phyloP scores from a whole-genome alignment of 768 basidiomycete species.

The Suillus tomentosus region DNA sequence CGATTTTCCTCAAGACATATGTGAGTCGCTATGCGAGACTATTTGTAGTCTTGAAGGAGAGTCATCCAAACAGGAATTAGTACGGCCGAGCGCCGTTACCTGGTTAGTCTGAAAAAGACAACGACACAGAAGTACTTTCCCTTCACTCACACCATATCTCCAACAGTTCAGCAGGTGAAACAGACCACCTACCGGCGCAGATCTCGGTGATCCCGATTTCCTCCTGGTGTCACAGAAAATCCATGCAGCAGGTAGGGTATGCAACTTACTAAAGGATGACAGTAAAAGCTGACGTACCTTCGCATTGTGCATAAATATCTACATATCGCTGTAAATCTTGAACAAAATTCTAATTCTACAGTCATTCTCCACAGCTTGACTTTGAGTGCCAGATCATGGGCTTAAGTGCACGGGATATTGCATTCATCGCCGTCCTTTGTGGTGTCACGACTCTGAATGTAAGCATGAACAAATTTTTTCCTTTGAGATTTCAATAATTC shows the following conservation, averaged over 20 bases:
- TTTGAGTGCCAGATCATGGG: neutral
- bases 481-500: neutral
- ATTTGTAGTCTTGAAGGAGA: neutral
- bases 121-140: neutral
- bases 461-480: neutral
- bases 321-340: neutral
- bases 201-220: neutral
- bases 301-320: neutral
- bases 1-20: neutral
- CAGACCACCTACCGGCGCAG: neutral
- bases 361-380: neutral
- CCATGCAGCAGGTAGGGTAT: neutral
- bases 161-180: neutral
- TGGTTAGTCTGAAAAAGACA: neutral
- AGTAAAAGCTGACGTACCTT: neutral
- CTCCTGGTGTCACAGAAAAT: neutral
- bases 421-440: conserved; percentile 23
- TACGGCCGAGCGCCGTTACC: neutral
- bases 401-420: conserved; percentile 17
- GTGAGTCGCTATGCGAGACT: neutral
- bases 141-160: neutral
- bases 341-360: neutral
- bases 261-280: neutral
- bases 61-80: neutral
- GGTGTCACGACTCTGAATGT: conserved; percentile 31